Evolutionary conservation across 345 rosid genomes (phyloP), one percentile per base, ranked within the genome.

Genomic region (Lepidium africanum): DNA sequence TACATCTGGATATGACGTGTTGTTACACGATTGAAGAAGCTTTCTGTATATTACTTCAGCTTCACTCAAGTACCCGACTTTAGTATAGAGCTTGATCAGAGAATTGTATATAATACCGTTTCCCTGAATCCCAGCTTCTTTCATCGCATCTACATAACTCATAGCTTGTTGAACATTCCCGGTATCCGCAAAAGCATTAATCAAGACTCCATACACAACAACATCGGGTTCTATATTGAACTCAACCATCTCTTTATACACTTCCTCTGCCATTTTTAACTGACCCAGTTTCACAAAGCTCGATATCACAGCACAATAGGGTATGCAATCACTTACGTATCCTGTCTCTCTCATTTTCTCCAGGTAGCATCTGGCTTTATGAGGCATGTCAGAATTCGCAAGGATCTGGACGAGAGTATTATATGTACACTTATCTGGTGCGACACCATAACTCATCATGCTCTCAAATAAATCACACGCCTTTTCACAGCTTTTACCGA

Each of bases 81-180:
- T 83, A 27, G 96, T 91, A 69, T 87, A 88, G 50, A 88, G 92
- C 81, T 93, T 93, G 78, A 90, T 83, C 82, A 88, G 79, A 30
- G 92, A 88, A 68, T 80, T 87, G 77, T 78, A 82, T 65, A 87
- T 79, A 27, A 87, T 77, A 15, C 78, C 53, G 77, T 90, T 93
- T 33, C 84, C 88, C 0, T 78, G 13, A 30, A 90, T 76, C 25
- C 96, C 92, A 16, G 86, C 83, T 32, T 67, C 78, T 76, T 72
- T 74, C 96, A 87, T 89, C 13, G 81, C 80, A 51, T 76, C 78
- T 42, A 86, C 80, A 63, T 94, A 90, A 46, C 48, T 53, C 39
- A 60, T 63, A 75, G 95, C 91, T 75, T 81, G 64, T 45, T 79
- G 79, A 67, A 86, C 90, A 60, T 80, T 83, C 71, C 97, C 92